Base-by-base conservation (phyloP, 2,329 filamentous ascomycete species). In the Fusarium heterosporum region DNA sequence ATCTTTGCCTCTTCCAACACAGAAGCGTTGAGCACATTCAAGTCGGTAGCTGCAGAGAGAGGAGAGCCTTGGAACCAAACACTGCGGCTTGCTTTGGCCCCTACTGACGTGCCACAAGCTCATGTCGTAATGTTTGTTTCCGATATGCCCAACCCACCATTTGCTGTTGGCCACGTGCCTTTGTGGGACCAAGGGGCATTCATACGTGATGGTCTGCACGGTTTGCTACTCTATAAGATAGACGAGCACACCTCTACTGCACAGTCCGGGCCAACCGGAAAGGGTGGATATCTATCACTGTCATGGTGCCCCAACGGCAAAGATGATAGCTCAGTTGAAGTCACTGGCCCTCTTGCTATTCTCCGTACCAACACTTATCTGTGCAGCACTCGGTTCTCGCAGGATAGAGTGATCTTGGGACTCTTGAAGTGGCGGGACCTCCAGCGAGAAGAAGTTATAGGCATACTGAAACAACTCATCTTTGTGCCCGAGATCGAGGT, bases 401-500 rank as follows among this genome's bases (percentile, higher is more conserved):
- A 99, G 75, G 94, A 99, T 75, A 90, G 94, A 55, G 88, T 91
- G 16, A 86, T 99, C 12, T 81, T 97, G 17, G 91, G 93, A 16
- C 82, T 99, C 26, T 80, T 98, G 32, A 92, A 90, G 71, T 98
- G 96, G 96, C 93, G 89, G 73, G 90, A 95, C 13, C 85, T 90
- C 39, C 84, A 89, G 1, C 85, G 89, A 43, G 88, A 89, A 28
- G 89, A 94, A 34, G 83, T 98, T 2, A 84, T 92, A 1, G 84
- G 88, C 25, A 82, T 97, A 1, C 81, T 99, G 40, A 91, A 91
- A 75, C 90, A 94, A 69, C 87, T 98, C 47, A 89, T 94, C 19
- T 98, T 98, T 69, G 94, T 99, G 1, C 92, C 96, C 0, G 96
- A 99, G 76, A 97, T 98, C 55, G 96, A 99, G 78, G 92, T 99